Percentiles rank a stretch among this genome's conserved stretches.
These are phyloP conservation scores for Ophiosphaerella narmari DNA, from an alignment of 2,329 filamentous ascomycete species.

Conservation along the genomic window DNA sequence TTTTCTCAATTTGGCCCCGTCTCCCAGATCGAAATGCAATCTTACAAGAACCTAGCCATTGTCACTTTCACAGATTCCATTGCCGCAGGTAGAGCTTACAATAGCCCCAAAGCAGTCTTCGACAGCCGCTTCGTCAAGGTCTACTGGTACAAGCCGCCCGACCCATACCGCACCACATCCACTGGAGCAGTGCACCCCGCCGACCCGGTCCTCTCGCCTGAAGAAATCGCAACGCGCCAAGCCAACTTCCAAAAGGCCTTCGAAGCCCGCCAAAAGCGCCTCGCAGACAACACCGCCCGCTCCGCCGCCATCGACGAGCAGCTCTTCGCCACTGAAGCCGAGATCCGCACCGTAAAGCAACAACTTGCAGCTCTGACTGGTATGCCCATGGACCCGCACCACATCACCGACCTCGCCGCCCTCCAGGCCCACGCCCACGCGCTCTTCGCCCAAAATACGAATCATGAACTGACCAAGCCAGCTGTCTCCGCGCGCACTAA, in stretches of 20 bases:
- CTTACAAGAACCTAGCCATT: constrained; percentile 68
- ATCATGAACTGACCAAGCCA: constrained; percentile 13
- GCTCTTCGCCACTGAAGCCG: constrained; percentile 66
- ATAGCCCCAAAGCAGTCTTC: constrained; percentile 79
- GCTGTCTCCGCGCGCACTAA: too few species aligned
- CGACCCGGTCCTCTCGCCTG: constrained; percentile 45
- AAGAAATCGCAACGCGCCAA: constrained; percentile 71
- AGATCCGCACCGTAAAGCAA: constrained; percentile 65
- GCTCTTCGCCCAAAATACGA: constrained; percentile 65
- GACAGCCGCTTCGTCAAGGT: constrained; percentile 86
- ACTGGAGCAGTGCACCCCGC: not conserved
- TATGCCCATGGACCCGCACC: constrained; percentile 10
- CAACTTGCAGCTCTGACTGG: constrained; percentile 60
- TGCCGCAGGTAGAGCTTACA: constrained; percentile 71
- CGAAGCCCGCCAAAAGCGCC: constrained; percentile 59
- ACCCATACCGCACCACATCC: too few species aligned
- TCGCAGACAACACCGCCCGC: too few species aligned
- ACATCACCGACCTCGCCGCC: constrained; percentile 22
- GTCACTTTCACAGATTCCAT: constrained; percentile 71
- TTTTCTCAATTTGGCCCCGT: constrained; percentile 75
- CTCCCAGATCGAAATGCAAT: constrained; percentile 66
- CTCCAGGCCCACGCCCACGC: constrained; percentile 60
- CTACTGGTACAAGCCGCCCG: constrained; percentile 67
- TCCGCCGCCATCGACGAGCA: constrained; percentile 66
- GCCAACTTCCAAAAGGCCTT: constrained; percentile 72